Conservation (phyloP, 345 rosid species). For the Hibiscus syriacus region DNA sequence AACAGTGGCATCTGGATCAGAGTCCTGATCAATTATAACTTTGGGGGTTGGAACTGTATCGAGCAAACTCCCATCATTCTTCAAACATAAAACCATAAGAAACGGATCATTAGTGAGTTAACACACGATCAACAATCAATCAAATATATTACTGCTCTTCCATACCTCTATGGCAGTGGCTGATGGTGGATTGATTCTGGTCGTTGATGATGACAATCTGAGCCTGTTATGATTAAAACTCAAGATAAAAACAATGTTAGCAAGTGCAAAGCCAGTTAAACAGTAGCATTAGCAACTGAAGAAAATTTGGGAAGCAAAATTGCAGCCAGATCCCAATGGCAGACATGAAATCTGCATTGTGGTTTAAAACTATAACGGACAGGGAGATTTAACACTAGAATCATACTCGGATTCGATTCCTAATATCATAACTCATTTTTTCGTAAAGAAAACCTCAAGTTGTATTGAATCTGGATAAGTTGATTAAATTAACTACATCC, state of each 20-base stretch:
- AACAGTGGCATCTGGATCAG: too few relatives aligned
- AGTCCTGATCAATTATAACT: slow-evolving; percentile 88
- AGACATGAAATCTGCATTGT: too few relatives aligned
- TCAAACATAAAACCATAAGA: too few relatives aligned
- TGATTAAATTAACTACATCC: background rate
- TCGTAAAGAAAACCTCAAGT: too few relatives aligned
- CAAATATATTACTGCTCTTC: slow-evolving; percentile 4
- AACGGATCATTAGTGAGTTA: slow-evolving; percentile 14
- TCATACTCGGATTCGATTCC: background rate
- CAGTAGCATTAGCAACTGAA: background rate
- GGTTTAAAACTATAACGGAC: too few relatives aligned
- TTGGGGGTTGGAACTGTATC: slow-evolving; percentile 78
- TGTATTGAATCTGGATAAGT: too few relatives aligned
- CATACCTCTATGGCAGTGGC: slow-evolving; percentile 77
- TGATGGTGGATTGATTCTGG: slow-evolving; percentile 30
- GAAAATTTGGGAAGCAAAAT: background rate
- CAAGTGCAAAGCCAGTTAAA: too few relatives aligned
- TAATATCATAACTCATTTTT: too few relatives aligned
- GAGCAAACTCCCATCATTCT: too few relatives aligned
- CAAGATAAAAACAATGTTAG: background rate
- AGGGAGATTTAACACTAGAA: too few relatives aligned
- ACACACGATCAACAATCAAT: background rate
- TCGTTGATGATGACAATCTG: slow-evolving; percentile 46
- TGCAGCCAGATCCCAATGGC: slow-evolving; percentile 31
- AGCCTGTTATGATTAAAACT: background rate